Base-by-base conservation (phyloP, 1,284 basidiomycete species). In the Tilletia walkeri region DNA sequence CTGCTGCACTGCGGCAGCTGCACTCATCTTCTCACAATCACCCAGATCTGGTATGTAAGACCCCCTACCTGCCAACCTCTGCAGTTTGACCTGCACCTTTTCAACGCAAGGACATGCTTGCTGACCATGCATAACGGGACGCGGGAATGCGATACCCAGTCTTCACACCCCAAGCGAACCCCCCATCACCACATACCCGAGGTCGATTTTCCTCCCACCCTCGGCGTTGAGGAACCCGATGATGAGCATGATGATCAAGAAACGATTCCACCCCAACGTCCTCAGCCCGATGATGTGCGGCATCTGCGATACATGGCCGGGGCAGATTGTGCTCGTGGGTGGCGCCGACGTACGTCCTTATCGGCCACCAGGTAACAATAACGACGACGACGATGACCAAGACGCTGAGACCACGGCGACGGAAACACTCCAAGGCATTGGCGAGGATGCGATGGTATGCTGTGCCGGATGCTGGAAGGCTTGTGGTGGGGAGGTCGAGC, bases 241-340 rank as follows among this genome's bases (percentile, higher is more conserved):
- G 36, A 20, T 20, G 59, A 63, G 59, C 59, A 63, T 63, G 59
- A 34, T 63, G 30, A 38, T 41, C 36, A 63, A 41, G 36, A 63
- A 38, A 16, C 59, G 59, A 34, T 41, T 39, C n/a, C 36, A 39
- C 4, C 36, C 59, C 3, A 18, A 63, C 34, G 38, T 39, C 4
- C 30, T 63, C 34, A 41, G 36, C 14, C 59, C 59, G 36, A 63
- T 63, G 59, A 6, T 63, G 6, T 63, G 59, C 59, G 36, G 38
- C 18, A 41, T 63, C 7, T 63, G 59, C 59, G 59, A 34, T 3
- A 18, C 59, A 14, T 63, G 59, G 59, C 59, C 59, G 12, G 59
- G 36, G 3, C 59, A 63, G 59, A 38, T 18, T 36, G 36, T 63
- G 30, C 30, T 63, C 34, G 6, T 63, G 16, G 59, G 59, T 36